Evolutionary conservation across 805 yeast genomes (phyloP).

Genomic region (Yamadazyma endophytica): DNA sequence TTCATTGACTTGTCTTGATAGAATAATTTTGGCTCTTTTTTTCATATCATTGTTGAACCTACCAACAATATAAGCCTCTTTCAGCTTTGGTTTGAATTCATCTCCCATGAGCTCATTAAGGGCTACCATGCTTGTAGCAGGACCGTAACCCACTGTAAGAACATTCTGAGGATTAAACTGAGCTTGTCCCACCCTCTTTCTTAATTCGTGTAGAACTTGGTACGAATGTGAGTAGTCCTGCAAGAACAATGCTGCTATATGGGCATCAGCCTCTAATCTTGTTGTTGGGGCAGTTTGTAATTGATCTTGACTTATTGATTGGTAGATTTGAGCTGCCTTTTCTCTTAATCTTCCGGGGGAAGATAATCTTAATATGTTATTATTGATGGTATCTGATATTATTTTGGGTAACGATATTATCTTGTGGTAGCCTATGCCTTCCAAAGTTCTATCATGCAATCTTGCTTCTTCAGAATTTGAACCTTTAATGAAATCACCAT

Average conservation of each 20-base stretch:
- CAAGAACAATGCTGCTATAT: slow-evolving; percentile 72
- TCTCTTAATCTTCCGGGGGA: slow-evolving; percentile 62
- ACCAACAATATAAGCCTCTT: slow-evolving; percentile 73
- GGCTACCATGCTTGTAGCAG: slow-evolving; percentile 88
- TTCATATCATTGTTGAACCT: slow-evolving; percentile 58
- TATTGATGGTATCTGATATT: slow-evolving; percentile 56
- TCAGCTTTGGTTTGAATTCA: slow-evolving; percentile 54
- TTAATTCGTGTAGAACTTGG: slow-evolving; percentile 65
- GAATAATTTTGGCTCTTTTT: slow-evolving; percentile 69
- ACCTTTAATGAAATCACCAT: slow-evolving; percentile 42
- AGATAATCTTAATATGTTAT: slow-evolving; percentile 57
- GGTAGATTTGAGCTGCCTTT: slow-evolving; percentile 55
- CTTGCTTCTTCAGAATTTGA: slow-evolving; percentile 49
- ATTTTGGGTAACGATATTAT: slow-evolving; percentile 53
- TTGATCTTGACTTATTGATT: slow-evolving; percentile 47
- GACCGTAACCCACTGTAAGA: slow-evolving; percentile 83
- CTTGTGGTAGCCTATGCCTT: slow-evolving; percentile 50
- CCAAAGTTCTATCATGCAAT: slow-evolving; percentile 52
- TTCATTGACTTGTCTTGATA: slow-evolving; percentile 64
- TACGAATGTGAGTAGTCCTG: slow-evolving; percentile 73
- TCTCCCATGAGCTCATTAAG: slow-evolving; percentile 77
- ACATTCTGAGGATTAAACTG: slow-evolving; percentile 62
- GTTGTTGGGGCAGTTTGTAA: slow-evolving; percentile 47
- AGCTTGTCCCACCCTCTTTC: slow-evolving; percentile 46
- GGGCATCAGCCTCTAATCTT: slow-evolving; percentile 64